These are phyloP conservation scores for Calonectria hawksworthii DNA, from an alignment of 2,329 filamentous ascomycete species.

Conservation along the genomic window DNA sequence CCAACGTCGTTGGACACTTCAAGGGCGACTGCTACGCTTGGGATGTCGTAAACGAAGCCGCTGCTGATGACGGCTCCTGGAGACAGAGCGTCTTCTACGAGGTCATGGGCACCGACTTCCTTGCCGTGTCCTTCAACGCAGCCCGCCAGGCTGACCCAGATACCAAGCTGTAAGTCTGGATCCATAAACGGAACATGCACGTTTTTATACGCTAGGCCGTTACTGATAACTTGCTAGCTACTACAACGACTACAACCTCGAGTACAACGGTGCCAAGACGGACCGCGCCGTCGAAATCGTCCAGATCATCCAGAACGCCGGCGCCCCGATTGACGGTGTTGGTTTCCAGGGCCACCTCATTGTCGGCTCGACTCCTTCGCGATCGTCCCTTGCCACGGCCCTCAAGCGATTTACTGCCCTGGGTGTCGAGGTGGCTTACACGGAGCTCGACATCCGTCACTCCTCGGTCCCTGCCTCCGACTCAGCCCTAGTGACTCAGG, in stretches of 20 bases:
- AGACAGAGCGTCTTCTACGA: slow-evolving; percentile 67
- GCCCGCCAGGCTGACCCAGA: slow-evolving; percentile 67
- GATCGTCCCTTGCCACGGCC: slow-evolving; percentile 58
- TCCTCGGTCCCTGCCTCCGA: slow-evolving; percentile 58
- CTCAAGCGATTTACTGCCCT: slow-evolving; percentile 66
- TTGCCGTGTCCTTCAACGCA: slow-evolving; percentile 70
- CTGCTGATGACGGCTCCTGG: slow-evolving; percentile 69
- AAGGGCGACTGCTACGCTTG: slow-evolving; percentile 72
- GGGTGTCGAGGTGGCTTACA: slow-evolving; percentile 70
- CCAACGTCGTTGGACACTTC: slow-evolving; percentile 69
- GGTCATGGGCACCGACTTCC: slow-evolving; percentile 68
- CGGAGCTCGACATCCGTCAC: slow-evolving; percentile 73
- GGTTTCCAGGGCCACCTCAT: slow-evolving; percentile 74
- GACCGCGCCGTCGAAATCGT: slow-evolving; percentile 61
- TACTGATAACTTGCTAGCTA: slow-evolving; percentile 44
- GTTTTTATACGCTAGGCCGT: not conserved
- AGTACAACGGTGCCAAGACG: slow-evolving; percentile 63
- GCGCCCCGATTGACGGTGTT: slow-evolving; percentile 72
- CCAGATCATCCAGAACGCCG: slow-evolving; percentile 59
- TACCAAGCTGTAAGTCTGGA: slow-evolving; percentile 62
- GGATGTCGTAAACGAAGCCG: slow-evolving; percentile 77
- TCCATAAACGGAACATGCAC: rapidly evolving
- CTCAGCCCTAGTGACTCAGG: slow-evolving; percentile 60
- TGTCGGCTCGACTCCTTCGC: slow-evolving; percentile 64
- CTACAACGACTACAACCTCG: slow-evolving; percentile 73